Evolutionary conservation across 345 rosid genomes (phyloP).

Genomic region (Geranium brycei): DNA sequence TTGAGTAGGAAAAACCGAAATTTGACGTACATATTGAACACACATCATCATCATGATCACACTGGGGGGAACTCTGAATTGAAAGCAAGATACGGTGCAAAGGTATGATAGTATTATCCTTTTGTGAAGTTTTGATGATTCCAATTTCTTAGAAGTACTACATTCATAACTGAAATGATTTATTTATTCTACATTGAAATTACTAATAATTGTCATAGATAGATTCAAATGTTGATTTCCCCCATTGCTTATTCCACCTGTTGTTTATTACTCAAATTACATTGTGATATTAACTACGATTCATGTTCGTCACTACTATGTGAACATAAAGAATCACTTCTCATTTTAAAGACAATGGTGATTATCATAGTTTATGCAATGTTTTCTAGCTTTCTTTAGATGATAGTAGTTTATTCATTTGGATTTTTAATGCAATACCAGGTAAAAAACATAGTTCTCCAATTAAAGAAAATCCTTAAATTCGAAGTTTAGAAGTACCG

Average conservation of each 20-base stretch:
- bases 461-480: background rate
- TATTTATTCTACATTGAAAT: background rate
- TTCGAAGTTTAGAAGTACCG: background rate
- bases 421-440: background rate
- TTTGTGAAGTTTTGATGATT: background rate
- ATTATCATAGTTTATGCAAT: background rate
- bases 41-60: constrained; percentile 91
- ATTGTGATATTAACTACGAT: background rate
- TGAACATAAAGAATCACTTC: background rate
- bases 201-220: background rate
- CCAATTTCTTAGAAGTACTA: background rate
- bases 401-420: background rate
- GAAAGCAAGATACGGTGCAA: constrained; percentile 95
- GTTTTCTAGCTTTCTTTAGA: background rate
- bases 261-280: background rate
- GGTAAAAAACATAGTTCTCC: background rate
- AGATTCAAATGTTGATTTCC: background rate
- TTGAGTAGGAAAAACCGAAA: constrained; percentile 67
- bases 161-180: background rate
- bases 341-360: too few relatives aligned
- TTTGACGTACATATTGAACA: constrained; percentile 82
- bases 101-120: constrained; percentile 45
- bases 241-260: background rate
- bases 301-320: background rate
- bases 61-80: constrained; percentile 80